phyloP scores from a whole-genome alignment of 768 basidiomycete species.

The Rhodosporidiobolus odoratus region DNA sequence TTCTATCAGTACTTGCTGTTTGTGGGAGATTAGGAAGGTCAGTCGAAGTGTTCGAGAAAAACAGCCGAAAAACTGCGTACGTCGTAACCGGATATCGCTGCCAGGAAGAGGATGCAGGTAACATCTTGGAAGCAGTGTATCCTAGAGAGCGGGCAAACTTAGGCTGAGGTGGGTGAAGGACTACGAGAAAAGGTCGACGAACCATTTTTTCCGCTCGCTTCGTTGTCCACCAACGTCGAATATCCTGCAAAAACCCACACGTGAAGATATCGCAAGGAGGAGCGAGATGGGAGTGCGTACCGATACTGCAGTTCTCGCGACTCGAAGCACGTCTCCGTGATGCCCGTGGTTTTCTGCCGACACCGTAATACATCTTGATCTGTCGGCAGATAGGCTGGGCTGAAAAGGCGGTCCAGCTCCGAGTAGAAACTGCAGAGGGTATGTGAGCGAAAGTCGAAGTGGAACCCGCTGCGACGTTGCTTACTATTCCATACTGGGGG shows the following conservation, averaged over 20 bases:
- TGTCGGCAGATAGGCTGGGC: conserved; percentile 67
- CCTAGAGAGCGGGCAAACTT: conserved; percentile 42
- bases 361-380: conserved; percentile 80
- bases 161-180: not conserved
- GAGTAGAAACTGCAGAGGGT: conserved; percentile 60
- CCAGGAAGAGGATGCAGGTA: conserved; percentile 86
- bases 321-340: conserved; percentile 70
- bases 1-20: conserved; percentile 36
- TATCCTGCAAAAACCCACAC: conserved; percentile 68
- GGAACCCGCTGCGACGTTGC: not conserved
- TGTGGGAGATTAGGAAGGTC: not conserved
- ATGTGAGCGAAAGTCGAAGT: not conserved
- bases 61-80: conserved; percentile 61
- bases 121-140: conserved; percentile 71
- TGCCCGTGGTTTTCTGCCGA: conserved; percentile 79
- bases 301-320: conserved; percentile 52
- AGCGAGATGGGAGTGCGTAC: not conserved
- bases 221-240: conserved; percentile 75
- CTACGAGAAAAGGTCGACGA: not conserved
- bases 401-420: conserved; percentile 71
- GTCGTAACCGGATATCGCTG: conserved; percentile 83
- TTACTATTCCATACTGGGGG: not conserved
- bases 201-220: conserved; percentile 69
- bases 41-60: conserved; percentile 44
- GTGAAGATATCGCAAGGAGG: conserved; percentile 70